Conservation (phyloP, 169 alveolate genomes). For the Theileria orientalis region DNA sequence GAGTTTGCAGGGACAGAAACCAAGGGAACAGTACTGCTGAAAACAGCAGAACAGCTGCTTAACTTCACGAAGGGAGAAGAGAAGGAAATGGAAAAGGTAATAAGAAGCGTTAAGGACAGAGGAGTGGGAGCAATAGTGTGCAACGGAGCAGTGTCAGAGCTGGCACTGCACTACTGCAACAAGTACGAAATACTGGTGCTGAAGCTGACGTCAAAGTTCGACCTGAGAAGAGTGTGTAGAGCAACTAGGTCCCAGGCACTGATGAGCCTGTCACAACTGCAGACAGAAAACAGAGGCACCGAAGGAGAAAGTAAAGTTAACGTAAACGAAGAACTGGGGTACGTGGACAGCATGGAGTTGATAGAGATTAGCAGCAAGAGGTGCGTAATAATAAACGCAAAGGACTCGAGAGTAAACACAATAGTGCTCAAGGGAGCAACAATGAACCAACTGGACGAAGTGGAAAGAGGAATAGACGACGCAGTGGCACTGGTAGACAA, state of each 20-base stretch:
- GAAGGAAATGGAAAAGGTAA: slow-evolving; percentile 84
- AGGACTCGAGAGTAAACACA: slow-evolving; percentile 82
- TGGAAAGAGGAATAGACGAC: slow-evolving; percentile 97
- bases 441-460: slow-evolving; percentile 94
- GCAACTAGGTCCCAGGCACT: slow-evolving; percentile 93
- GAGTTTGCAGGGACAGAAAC: slow-evolving; percentile 96
- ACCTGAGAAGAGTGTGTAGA: slow-evolving; percentile 92
- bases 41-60: slow-evolving; percentile 93
- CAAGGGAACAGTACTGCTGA: slow-evolving; percentile 96
- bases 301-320: slow-evolving; percentile 23
- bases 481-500: slow-evolving; percentile 76
- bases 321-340: slow-evolving; percentile 95
- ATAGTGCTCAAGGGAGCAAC: slow-evolving; percentile 97
- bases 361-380: slow-evolving; percentile 92
- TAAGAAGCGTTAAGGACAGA: slow-evolving; percentile 81
- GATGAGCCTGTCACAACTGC: slow-evolving; percentile 83
- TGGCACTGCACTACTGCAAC: slow-evolving; percentile 96
- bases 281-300: background rate
- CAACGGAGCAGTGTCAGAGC: slow-evolving; percentile 94
- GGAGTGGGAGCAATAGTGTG: slow-evolving; percentile 91
- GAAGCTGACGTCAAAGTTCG: slow-evolving; percentile 91
- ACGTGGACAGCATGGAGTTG: slow-evolving; percentile 86
- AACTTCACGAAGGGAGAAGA: slow-evolving; percentile 92
- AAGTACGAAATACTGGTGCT: slow-evolving; percentile 91
- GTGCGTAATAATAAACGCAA: slow-evolving; percentile 76